phyloP scores from a whole-genome alignment of 2,329 filamentous ascomycete species.

The Gaeumannomyces sp. region DNA sequence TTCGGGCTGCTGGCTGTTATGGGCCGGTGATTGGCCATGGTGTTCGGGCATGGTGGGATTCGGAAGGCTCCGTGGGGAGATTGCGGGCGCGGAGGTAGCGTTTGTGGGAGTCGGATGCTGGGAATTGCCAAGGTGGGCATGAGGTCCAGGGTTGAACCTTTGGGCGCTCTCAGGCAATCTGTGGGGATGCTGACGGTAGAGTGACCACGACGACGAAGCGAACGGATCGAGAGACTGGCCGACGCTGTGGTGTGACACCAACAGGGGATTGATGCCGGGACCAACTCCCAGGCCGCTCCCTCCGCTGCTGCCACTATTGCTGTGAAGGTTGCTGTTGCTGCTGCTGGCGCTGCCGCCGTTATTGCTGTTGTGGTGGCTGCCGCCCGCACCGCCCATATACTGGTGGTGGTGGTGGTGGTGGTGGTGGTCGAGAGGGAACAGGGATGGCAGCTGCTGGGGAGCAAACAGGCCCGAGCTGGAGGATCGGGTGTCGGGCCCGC shows the following conservation, averaged over 20 bases:
- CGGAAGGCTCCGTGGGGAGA: not conserved
- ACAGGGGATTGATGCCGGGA: not conserved
- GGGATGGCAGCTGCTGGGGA: not conserved
- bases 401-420: not conserved
- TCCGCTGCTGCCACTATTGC: not conserved
- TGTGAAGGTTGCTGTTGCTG: conserved; percentile 4
- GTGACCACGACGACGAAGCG: not conserved
- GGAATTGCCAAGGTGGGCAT: not conserved
- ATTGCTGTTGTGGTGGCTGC: not conserved
- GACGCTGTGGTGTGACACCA: not conserved
- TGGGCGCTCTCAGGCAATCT: not conserved
- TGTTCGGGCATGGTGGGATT: not conserved
- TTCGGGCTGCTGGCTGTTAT: not conserved
- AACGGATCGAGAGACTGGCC: not conserved
- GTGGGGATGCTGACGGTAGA: not conserved
- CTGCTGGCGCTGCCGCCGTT: not conserved
- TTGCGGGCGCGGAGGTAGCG: not conserved
- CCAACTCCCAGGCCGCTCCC: not conserved
- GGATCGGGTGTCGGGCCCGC: not conserved
- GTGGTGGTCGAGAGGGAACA: not conserved
- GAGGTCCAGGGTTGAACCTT: not conserved
- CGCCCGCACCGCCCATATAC: not conserved
- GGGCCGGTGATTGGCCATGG: not conserved
- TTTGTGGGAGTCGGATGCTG: not conserved
- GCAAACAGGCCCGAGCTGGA: conserved; percentile 2